Percentiles rank a stretch among this genome's conserved stretches.
Evolutionary conservation across 768 basidiomycete species (phyloP).

Genomic region (Myochromella boudieri): DNA sequence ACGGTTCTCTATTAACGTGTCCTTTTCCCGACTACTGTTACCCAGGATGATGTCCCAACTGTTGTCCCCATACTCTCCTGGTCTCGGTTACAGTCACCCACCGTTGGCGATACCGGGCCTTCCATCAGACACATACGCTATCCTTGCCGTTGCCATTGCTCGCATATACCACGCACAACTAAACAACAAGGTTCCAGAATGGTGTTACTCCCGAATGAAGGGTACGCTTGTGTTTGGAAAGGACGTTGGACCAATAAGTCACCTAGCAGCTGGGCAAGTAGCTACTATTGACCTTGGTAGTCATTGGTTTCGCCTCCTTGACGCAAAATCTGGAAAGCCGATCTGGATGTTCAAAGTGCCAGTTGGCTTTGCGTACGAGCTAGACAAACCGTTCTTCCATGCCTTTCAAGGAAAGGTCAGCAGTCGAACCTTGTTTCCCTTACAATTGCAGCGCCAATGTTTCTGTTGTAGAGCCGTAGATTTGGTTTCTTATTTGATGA

Average conservation of each 20-base stretch:
- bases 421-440: conserved; percentile 11
- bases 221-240: conserved; percentile 60
- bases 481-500: conserved; percentile 53
- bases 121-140: conserved; percentile 32
- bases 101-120: conserved; percentile 16
- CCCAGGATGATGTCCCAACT: conserved; percentile 17
- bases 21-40: conserved; percentile 1
- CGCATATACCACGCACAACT: conserved; percentile 65
- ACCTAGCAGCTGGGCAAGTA: conserved; percentile 18
- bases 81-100: conserved; percentile 11
- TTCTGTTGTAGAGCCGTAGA: conserved; percentile 49
- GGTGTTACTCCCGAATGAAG: conserved; percentile 60
- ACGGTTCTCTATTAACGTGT: background rate
- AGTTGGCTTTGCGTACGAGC: conserved; percentile 63
- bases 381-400: conserved; percentile 92
- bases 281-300: conserved; percentile 22
- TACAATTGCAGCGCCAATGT: conserved; percentile 46
- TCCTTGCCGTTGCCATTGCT: conserved; percentile 54
- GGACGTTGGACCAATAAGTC: conserved; percentile 35
- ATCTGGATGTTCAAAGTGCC: conserved; percentile 72
- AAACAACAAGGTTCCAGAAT: conserved; percentile 43
- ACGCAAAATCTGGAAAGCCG: conserved; percentile 54
- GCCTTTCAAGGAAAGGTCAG: conserved; percentile 83
- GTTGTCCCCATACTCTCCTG: conserved; percentile 12
- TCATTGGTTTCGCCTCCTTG: conserved; percentile 68